phyloP scores from a whole-genome alignment of 2,329 filamentous ascomycete species.

The Trichoderma atroviride region DNA sequence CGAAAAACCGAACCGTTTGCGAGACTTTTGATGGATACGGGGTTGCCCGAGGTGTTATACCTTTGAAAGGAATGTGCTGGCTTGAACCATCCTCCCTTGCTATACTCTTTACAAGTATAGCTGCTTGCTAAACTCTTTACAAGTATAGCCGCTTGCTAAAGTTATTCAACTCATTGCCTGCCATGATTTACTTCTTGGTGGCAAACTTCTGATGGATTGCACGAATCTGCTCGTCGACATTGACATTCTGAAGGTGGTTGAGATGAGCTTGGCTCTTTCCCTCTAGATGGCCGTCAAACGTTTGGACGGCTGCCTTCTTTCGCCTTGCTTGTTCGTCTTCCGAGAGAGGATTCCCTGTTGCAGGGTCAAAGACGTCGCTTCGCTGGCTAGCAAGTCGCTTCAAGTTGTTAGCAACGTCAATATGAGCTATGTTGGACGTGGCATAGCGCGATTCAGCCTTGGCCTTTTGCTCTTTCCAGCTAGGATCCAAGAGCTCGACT shows the following conservation, averaged over 20 bases:
- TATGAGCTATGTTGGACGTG: constrained; percentile 82
- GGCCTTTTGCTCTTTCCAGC: constrained; percentile 93
- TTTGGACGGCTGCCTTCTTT: constrained; percentile 70
- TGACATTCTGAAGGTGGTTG: constrained; percentile 67
- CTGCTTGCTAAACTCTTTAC: neutral
- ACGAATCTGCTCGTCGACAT: constrained; percentile 84
- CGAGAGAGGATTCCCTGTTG: constrained; percentile 67
- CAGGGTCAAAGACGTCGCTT: constrained; percentile 80
- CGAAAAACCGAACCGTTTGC: neutral
- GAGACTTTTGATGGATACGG: neutral
- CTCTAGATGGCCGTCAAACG: constrained; percentile 68
- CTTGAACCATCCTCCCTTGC: neutral
- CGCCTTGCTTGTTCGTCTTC: constrained; percentile 74
- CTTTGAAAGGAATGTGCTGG: neutral
- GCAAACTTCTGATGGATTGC: constrained; percentile 60
- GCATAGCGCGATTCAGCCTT: constrained; percentile 83
- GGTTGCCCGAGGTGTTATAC: neutral
- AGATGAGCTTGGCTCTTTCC: constrained; percentile 57
- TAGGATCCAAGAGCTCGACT: constrained; percentile 90
- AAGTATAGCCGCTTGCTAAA: neutral
- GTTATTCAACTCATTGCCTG: neutral
- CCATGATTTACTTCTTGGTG: constrained; percentile 38
- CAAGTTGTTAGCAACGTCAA: constrained; percentile 88
- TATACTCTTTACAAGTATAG: neutral
- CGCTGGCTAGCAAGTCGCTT: constrained; percentile 92